Conservation (phyloP, 2,329 filamentous ascomycete genomes). For the Parastagonospora avenae region DNA sequence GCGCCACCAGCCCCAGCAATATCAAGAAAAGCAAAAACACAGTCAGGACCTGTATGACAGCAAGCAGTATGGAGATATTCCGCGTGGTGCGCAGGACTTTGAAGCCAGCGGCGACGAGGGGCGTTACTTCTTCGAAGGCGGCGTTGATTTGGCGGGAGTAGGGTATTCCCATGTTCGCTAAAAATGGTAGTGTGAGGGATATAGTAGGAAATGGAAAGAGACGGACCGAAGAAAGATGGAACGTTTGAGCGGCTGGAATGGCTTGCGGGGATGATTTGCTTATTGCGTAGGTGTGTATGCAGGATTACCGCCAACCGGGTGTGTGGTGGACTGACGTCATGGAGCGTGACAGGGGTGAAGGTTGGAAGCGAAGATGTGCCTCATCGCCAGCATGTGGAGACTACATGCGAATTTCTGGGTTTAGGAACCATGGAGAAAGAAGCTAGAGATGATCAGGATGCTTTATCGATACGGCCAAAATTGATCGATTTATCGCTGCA, state of each 20-base stretch:
- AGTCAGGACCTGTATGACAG: conserved; percentile 54
- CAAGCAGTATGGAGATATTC: conserved; percentile 56
- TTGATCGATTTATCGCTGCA: no score
- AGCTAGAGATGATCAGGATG: no score
- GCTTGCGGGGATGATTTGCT: background rate
- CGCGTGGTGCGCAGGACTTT: conserved; percentile 56
- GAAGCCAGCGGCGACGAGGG: conserved; percentile 56
- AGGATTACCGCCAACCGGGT: conserved; percentile 3
- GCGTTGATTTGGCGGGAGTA: conserved; percentile 59
- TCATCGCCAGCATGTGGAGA: no score
- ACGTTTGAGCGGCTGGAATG: no score
- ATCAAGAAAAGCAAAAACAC: conserved; percentile 50
- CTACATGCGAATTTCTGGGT: no score
- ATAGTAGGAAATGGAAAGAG: background rate
- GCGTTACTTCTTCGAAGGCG: conserved; percentile 59
- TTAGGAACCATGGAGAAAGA: no score
- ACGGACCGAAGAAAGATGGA: background rate
- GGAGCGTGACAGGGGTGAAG: conserved; percentile 12
- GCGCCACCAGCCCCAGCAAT: conserved; percentile 44
- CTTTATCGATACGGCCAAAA: no score
- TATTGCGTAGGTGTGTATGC: background rate
- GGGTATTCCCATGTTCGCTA: conserved; percentile 54
- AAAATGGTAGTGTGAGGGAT: background rate
- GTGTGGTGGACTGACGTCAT: conserved; percentile 25
- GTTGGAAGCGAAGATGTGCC: background rate